Conservation (phyloP, 1,284 basidiomycete genomes). For the Heterobasidion irregulare region DNA sequence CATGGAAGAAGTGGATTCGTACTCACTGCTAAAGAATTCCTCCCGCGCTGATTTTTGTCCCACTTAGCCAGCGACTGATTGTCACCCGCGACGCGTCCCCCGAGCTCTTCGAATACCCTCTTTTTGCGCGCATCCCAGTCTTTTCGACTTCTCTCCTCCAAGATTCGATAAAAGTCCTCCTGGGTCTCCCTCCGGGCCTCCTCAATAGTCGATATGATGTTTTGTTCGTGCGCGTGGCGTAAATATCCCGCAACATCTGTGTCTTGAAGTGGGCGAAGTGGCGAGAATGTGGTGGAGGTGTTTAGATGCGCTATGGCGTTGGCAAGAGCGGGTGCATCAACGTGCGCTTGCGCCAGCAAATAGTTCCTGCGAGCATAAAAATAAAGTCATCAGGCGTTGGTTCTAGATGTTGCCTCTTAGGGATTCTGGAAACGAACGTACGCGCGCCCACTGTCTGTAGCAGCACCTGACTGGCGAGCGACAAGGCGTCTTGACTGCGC, state of each 20-base stretch:
- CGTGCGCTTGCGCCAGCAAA: conserved; percentile 83
- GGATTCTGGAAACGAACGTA: conserved; percentile 28
- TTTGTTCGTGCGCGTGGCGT: conserved; percentile 89
- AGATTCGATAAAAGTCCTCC: conserved; percentile 74
- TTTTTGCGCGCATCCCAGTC: conserved; percentile 92
- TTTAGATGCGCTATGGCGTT: conserved; percentile 78
- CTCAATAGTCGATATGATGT: conserved; percentile 89
- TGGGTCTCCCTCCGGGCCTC: conserved; percentile 83
- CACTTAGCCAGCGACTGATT: conserved; percentile 46
- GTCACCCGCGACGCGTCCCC: conserved; percentile 48
- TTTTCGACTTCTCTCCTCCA: conserved; percentile 68
- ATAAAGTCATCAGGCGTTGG: neutral
- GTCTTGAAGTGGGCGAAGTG: conserved; percentile 83
- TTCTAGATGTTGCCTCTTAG: neutral
- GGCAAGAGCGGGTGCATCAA: conserved; percentile 78
- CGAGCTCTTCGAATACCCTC: conserved; percentile 86
- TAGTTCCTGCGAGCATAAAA: conserved; percentile 50
- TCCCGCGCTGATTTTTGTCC: conserved; percentile 53
- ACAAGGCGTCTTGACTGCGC: conserved; percentile 78
- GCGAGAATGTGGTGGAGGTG: conserved; percentile 80
- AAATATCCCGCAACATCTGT: conserved; percentile 87
- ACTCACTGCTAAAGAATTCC: conserved; percentile 44
- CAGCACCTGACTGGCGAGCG: conserved; percentile 53
- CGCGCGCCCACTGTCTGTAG: conserved; percentile 67
- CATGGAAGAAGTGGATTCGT: neutral